Base-by-base conservation (phyloP, 2,329 filamentous ascomycete genomes). In the Clonostachys rhizophaga region DNA sequence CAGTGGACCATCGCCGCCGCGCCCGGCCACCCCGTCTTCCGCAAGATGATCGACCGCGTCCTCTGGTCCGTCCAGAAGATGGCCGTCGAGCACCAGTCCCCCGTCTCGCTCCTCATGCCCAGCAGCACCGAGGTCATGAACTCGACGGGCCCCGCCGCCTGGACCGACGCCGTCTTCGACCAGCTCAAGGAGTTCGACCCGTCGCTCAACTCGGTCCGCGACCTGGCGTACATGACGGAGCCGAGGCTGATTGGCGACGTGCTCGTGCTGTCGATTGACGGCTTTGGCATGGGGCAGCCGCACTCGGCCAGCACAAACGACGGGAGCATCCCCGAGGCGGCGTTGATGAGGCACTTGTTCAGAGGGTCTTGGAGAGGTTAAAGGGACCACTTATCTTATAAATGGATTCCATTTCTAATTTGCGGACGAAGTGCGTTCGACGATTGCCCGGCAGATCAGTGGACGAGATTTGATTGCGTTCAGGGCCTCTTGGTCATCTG, bases 1-100 rank as follows among this genome's bases (percentile, higher is more conserved):
- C 61, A 65, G 45, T 65, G 61, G 61, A 61, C 61, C 16, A 61
- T 65, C 41, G 60, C 59, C 12, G 58, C 58, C 2, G 57, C 57
- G 1, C 60, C 62, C 2, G 55, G 58, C 2, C 61, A 63, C 36
- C 55, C 61, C 3, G 45, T 63, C 0, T 61, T 65, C 44, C 40
- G 37, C 30, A 55, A 46, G 18, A 63, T 64, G 55, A 52, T 53
- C 9, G 49, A 51, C 9, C 51, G 54, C 13, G 51, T 58, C 12
- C 30, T 64, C 10, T 40, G 41, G n/a, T 49, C 51, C 57, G 17
- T 39, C 36, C 36, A 39, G 36, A 18, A 39, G 14, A 39, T 39
- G 36, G 36, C 14, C 6, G 14, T 39, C 17, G 24, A 30, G 24
- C 24, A 30, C 24, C 24, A 30, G 24, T 30, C 24, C 24, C 24